Conservation (phyloP, 768 basidiomycete species). For the Tricholoma hemisulphureum region DNA sequence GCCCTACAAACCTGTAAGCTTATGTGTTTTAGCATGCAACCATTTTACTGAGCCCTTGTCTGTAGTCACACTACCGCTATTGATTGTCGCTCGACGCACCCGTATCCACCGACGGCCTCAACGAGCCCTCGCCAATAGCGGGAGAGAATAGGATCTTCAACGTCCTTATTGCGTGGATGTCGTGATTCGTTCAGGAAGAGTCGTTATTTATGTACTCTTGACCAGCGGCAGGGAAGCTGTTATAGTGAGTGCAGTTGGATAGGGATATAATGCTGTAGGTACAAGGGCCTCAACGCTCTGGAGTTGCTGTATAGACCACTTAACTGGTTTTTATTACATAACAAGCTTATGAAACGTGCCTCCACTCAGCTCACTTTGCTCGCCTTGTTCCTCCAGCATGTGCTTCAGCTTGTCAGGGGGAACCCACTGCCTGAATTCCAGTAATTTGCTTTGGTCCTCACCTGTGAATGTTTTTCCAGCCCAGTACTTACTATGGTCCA, state of each 20-base stretch:
- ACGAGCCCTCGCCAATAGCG: slow-evolving; percentile 67
- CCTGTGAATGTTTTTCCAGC: too few species aligned
- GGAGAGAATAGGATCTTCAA: slow-evolving; percentile 66
- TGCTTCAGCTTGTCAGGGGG: too few species aligned
- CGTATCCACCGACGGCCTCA: slow-evolving; percentile 63
- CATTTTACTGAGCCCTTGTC: not conserved
- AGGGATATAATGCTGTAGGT: too few species aligned
- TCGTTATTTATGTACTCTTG: slow-evolving; percentile 44
- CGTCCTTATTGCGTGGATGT: slow-evolving; percentile 54
- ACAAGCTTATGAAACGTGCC: slow-evolving; percentile 18
- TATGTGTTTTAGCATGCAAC: not conserved
- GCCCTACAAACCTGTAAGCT: slow-evolving; percentile 52
- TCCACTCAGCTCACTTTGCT: too few species aligned
- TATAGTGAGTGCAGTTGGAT: slow-evolving; percentile 22
- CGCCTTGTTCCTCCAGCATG: too few species aligned
- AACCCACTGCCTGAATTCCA: too few species aligned
- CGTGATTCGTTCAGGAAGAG: slow-evolving; percentile 50
- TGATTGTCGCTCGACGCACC: slow-evolving; percentile 32
- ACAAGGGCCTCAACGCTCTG: too few species aligned
- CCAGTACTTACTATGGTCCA: too few species aligned
- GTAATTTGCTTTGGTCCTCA: too few species aligned
- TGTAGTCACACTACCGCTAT: slow-evolving; percentile 46
- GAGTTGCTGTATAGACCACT: too few species aligned
- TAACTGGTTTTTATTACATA: slow-evolving; percentile 23
- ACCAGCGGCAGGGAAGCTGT: slow-evolving; percentile 39